phyloP scores from a whole-genome alignment of 345 rosid genomes.

The Schrenkiella parvula region DNA sequence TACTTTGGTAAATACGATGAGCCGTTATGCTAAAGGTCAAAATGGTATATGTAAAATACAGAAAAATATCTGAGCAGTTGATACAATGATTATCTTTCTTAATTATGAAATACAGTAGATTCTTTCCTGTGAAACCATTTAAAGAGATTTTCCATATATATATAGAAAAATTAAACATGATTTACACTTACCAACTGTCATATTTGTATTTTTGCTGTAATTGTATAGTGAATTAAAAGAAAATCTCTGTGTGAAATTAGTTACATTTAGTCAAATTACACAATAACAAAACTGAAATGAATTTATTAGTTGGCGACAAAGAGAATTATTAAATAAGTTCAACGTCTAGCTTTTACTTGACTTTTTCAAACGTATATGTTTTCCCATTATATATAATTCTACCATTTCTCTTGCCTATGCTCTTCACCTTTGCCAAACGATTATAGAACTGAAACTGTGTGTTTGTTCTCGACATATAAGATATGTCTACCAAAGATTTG shows the following conservation, averaged over 20 bases:
- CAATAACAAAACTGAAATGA: not conserved
- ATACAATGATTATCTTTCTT: not conserved
- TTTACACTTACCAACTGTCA: not conserved
- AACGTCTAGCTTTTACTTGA: not conserved
- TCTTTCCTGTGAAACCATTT: not conserved
- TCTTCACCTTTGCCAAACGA: not conserved
- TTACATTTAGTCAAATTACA: not conserved
- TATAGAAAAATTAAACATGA: not conserved
- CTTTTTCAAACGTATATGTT: not conserved
- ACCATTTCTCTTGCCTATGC: not conserved
- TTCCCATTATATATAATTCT: too few relatives aligned
- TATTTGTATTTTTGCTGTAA: not conserved
- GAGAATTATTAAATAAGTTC: not conserved
- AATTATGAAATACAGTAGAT: not conserved
- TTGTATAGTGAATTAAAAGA: not conserved
- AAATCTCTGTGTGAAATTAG: not conserved
- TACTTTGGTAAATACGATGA: not conserved
- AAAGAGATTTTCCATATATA: not conserved
- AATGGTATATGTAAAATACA: not conserved
- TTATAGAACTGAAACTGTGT: not conserved
- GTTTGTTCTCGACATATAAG: not conserved
- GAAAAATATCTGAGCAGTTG: not conserved
- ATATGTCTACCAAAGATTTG: not conserved
- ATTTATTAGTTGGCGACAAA: not conserved
- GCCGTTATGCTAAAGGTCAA: not conserved